These are phyloP conservation scores for Sugiyamaella grinbergsii DNA, from an alignment of 1,139 yeast genomes.

Conservation along the genomic window DNA sequence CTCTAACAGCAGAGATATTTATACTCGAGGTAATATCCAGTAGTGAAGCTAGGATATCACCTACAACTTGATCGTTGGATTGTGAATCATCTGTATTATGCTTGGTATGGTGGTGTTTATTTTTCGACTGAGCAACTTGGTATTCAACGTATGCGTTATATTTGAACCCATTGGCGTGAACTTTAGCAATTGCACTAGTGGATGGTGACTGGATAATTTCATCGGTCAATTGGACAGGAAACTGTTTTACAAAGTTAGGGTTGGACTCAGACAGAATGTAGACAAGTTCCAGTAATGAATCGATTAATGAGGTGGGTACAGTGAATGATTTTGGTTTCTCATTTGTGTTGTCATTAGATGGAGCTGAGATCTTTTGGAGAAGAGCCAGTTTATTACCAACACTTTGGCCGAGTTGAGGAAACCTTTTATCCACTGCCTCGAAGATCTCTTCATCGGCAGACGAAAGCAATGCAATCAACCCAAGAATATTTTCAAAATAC, in stretches of 20 bases:
- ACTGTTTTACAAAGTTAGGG: conserved; percentile 27
- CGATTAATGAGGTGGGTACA: conserved; percentile 23
- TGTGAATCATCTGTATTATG: neutral
- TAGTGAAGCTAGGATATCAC: conserved; percentile 33
- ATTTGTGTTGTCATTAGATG: neutral
- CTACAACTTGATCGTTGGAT: conserved; percentile 18
- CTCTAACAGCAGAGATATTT: conserved; percentile 48
- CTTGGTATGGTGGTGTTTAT: neutral
- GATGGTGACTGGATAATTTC: conserved; percentile 21
- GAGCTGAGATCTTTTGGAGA: neutral
- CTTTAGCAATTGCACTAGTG: conserved; percentile 29
- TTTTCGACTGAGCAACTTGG: conserved; percentile 4
- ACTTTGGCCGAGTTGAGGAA: conserved; percentile 32
- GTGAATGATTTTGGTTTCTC: neutral
- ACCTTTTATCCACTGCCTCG: conserved; percentile 51
- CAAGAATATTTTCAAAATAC: conserved; percentile 71
- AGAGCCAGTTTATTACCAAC: conserved; percentile 19
- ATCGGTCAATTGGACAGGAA: conserved; percentile 23
- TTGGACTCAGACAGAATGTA: conserved; percentile 36
- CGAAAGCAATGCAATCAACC: conserved; percentile 67
- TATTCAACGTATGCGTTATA: conserved; percentile 32
- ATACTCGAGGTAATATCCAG: conserved; percentile 37
- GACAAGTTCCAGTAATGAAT: conserved; percentile 30
- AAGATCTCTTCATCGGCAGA: conserved; percentile 65
- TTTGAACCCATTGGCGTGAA: conserved; percentile 35